Base-by-base conservation (phyloP, 2,329 filamentous ascomycete genomes). In the Colletotrichum sansevieriae region DNA sequence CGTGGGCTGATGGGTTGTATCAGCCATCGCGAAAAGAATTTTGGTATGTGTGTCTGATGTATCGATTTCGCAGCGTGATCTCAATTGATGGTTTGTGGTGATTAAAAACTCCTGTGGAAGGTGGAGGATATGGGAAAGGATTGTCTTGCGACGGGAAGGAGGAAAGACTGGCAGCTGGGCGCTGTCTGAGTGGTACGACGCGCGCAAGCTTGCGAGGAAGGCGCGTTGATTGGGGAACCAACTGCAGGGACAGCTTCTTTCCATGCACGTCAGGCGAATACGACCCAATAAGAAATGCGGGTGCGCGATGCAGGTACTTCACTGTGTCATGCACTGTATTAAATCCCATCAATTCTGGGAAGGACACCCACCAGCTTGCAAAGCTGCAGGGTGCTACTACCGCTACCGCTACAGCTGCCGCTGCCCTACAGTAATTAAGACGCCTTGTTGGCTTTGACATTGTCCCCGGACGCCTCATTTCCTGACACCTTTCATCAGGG, bases 1-100 rank as follows among this genome's bases (percentile, higher is more conserved):
- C 39, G 70, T 65, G 49, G 72, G 71, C 62, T 77, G 75, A 61
- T 79, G 75, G 60, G 71, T 71, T 55, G 68, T 47, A n/a, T 78
- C 77, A 35, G 77, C 72, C 77, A 77, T 77, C 47, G 41, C 69
- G 59, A 41, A 20, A 33, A 47, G 33, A 11, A 39, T 12, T 13
- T 13, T 15, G 4, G 9, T 13, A 5, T 39, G 13, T 13, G 11
- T 9, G 37, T 15, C 68, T 44, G 43, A n/a, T 20, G 55, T 15
- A 20, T 52, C 20, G 20, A 13, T 13, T 63, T 43, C 33, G 22
- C 12, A 11, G 41, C 11, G 37, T 37, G 6, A 20, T 39, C 13
- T 55, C 5, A 44, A 62, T 65, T 47, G 54, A 57, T 54, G 22
- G 20, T 44, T 13, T 44, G 37, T 46, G 59, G 12, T 35, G 29